These are phyloP conservation scores for Leccinum pellstonianum DNA, from an alignment of 768 basidiomycete genomes.

Conservation along the genomic window DNA sequence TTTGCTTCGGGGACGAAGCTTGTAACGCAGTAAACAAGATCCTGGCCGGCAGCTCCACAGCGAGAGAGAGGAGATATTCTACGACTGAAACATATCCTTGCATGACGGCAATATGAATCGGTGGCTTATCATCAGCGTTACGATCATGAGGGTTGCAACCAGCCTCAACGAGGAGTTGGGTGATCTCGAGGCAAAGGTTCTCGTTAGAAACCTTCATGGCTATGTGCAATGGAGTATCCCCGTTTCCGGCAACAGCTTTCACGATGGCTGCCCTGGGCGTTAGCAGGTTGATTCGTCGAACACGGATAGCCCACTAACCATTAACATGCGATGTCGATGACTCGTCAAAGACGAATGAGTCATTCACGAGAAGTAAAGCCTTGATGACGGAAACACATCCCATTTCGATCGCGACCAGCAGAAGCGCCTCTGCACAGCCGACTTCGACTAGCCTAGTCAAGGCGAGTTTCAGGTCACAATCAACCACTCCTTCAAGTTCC, in stretches of 20 bases:
- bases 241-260: background rate
- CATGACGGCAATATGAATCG: background rate
- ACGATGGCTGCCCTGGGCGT: too few relatives aligned
- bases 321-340: background rate
- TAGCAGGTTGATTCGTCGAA: too few relatives aligned
- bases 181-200: background rate
- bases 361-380: background rate
- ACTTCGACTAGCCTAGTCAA: background rate
- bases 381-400: background rate
- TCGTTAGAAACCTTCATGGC: background rate
- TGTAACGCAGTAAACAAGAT: constrained; percentile 1
- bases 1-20: background rate
- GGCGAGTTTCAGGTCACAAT: background rate
- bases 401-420: constrained; percentile 9
- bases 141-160: background rate
- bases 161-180: background rate
- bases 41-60: background rate
- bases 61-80: background rate
- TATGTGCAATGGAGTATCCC: background rate
- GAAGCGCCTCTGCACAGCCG: constrained; percentile 3
- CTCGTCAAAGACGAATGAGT: background rate
- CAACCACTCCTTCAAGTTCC: background rate
- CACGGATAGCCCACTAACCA: background rate
- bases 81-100: background rate
- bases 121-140: background rate